Evolutionary conservation across 495 filamentous ascomycete genomes (phyloP).

Genomic region (Letharia columbiana): DNA sequence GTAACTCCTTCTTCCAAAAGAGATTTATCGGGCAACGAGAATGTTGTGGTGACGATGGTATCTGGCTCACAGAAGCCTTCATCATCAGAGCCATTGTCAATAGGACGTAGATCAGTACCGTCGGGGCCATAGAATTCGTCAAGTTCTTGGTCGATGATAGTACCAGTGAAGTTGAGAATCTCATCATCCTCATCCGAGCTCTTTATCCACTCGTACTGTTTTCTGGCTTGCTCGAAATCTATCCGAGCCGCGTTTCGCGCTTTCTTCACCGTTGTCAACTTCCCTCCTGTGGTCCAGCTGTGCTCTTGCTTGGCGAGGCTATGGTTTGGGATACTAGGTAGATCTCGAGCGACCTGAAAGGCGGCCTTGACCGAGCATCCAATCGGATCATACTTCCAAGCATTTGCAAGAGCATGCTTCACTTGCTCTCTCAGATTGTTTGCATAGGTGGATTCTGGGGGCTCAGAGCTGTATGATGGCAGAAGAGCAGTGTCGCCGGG

Average conservation of each 20-base stretch:
- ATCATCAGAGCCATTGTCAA: not conserved
- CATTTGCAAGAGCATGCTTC: not conserved
- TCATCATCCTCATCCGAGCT: not conserved
- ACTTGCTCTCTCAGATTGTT: not conserved
- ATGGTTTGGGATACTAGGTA: not conserved
- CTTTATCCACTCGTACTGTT: not conserved
- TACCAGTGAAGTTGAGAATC: not conserved
- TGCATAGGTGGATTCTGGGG: not conserved
- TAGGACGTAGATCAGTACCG: not conserved
- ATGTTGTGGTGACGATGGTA: not conserved
- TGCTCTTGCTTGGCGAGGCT: not conserved
- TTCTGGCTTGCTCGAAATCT: not conserved
- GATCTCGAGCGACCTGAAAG: not conserved
- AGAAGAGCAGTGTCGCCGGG: not conserved
- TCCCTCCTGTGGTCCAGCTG: not conserved
- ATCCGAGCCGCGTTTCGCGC: not conserved
- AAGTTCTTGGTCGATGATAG: not conserved
- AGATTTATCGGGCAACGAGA: not conserved
- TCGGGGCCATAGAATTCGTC: constrained; percentile 2
- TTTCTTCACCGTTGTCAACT: not conserved
- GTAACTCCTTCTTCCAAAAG: not conserved
- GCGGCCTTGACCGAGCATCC: not conserved
- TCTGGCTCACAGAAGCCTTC: constrained; percentile 1
- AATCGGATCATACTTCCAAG: constrained; percentile 2
- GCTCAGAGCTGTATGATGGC: not conserved